Base-by-base conservation (phyloP, 2,329 filamentous ascomycete genomes). In the Fusarium compactum region DNA sequence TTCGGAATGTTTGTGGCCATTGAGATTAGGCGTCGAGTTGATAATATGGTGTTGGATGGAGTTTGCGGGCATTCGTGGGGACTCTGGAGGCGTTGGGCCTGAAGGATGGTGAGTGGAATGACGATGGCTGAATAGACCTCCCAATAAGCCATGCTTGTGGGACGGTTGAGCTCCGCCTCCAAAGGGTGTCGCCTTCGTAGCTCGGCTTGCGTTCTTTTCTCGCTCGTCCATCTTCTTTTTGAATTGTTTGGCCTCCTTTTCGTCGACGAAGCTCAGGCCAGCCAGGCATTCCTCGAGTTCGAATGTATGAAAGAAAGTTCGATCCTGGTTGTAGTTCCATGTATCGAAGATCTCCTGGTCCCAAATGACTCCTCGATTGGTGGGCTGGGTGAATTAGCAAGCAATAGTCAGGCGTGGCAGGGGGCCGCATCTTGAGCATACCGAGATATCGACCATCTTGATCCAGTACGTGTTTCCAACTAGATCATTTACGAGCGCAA, bases 281-380 rank as follows among this genome's bases (percentile, higher is more conserved):
- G 94, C 96, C 65, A 97, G 84, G 76, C 94, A 98, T 69, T 97
- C 90, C 81, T 98, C 95, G 59, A 97, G 87, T 83, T 99, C 96
- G 79, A 99, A 99, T 8, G 93, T 94, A 82, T 98, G 95, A 82
- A 99, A 99, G 83, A 98, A 99, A 65, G 93, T 95, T 67, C 96
- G 91, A 80, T 99, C 96, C 78, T 98, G 95, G 82, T 98, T 97
- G 85, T 98, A 99, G 69, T 87, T 86, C 86, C 97, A 98, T 53
- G 90, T 90, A 74, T 99, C 95, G 83, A 97, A 99, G 76, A 99
- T 94, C 82, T 99, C 96, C 83, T 98, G 95, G 77, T 97, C 95
- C 94, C 94, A 98, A 76, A 98, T 91, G 53, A 98, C 94, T 62
- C 95, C 95, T 78, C 92, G 89, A 78, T 90, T 91, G 53, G 91